These are phyloP conservation scores for Verticillium nubilum DNA, from an alignment of 2,329 filamentous ascomycete species.

Conservation along the genomic window DNA sequence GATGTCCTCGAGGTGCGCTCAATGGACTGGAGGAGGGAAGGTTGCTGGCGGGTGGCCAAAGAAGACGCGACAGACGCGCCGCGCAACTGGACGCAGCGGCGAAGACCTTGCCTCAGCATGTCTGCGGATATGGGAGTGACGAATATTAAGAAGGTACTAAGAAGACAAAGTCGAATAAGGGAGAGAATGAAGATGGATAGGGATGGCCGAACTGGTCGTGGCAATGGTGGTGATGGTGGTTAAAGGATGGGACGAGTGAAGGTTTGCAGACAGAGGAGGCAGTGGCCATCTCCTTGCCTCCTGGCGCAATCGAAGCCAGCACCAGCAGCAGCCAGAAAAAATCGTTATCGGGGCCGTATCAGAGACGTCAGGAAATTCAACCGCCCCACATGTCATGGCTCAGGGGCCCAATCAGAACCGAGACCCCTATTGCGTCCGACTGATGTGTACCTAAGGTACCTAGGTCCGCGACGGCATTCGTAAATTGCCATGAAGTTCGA, in stretches of 20 bases:
- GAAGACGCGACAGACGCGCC: constrained; percentile 14
- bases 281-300: neutral
- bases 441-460: too few species aligned
- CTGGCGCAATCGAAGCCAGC: neutral
- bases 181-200: neutral
- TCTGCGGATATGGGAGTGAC: neutral
- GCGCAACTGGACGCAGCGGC: constrained; percentile 32
- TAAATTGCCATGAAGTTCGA: too few species aligned
- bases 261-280: neutral
- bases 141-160: neutral
- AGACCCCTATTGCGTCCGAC: neutral
- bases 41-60: constrained; percentile 6
- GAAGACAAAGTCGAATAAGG: neutral
- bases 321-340: neutral
- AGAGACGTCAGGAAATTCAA: neutral
- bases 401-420: neutral
- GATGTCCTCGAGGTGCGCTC: constrained; percentile 5
- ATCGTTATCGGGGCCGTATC: neutral
- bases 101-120: constrained; percentile 23
- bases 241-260: neutral
- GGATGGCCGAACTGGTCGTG: neutral
- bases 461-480: too few species aligned
- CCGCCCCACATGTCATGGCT: neutral
- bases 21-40: constrained; percentile 8
- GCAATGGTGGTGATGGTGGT: neutral